Conservation (phyloP, 345 rosid genomes). For the Eucalyptus marginata region DNA sequence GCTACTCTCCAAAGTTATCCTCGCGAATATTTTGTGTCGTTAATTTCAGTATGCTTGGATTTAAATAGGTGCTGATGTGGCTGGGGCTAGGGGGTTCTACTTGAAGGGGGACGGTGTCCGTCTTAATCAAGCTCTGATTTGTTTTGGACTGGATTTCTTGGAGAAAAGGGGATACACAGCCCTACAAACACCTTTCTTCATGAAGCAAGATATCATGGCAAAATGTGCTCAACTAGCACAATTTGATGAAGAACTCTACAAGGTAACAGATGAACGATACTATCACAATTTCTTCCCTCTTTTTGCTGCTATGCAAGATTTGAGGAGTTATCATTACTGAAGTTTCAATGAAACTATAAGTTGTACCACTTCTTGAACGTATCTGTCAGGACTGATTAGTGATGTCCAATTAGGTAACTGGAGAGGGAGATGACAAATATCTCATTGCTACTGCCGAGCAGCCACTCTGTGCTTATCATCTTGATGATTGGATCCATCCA, state of each 20-base stretch:
- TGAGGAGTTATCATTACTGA: not conserved
- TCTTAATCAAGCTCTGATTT: conserved; percentile 87
- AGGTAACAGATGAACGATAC: conserved; percentile 20
- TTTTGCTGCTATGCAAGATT: not conserved
- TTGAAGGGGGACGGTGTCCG: conserved; percentile 78
- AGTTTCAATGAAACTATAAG: not conserved
- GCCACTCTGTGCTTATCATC: conserved; percentile 83
- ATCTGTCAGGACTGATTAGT: not conserved
- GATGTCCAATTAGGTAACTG: conserved; percentile 52
- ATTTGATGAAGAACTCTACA: conserved; percentile 93
- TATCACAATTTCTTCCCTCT: not conserved
- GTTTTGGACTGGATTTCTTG: conserved; percentile 70
- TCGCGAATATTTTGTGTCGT: not conserved
- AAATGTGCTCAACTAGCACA: conserved; percentile 90
- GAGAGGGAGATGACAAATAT: conserved; percentile 92
- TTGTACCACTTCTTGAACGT: not conserved
- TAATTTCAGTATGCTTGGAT: not conserved
- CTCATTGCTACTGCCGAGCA: conserved; percentile 98
- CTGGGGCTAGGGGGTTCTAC: conserved; percentile 87
- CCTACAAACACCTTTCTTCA: conserved; percentile 86
- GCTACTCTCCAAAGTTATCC: not conserved
- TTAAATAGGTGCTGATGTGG: conserved; percentile 66
- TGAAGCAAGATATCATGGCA: conserved; percentile 89
- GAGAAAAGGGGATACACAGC: conserved; percentile 52
- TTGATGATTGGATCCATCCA: conserved; percentile 94